phyloP scores from a whole-genome alignment of 1,139 yeast species.

The Diutina neorugosa region DNA sequence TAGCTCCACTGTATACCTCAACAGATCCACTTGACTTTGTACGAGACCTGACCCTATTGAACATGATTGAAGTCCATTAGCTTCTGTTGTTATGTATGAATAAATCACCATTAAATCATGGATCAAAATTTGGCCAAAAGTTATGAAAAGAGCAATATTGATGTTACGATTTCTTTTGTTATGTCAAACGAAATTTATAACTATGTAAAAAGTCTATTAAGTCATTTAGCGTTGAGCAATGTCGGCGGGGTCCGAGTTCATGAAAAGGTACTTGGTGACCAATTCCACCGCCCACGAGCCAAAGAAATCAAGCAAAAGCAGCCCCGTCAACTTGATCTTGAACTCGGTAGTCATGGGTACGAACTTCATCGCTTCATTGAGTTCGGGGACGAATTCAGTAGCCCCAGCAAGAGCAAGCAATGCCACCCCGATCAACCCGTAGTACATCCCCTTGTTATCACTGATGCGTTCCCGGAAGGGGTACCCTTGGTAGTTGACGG shows the following conservation, averaged over 20 bases:
- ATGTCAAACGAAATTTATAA: too few relatives aligned
- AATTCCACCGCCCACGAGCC: conserved; percentile 75
- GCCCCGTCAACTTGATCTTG: conserved; percentile 62
- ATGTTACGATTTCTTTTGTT: too few relatives aligned
- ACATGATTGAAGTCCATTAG: too few relatives aligned
- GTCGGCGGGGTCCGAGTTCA: conserved; percentile 88
- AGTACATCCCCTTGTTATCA: conserved; percentile 94
- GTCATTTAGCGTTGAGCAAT: conserved; percentile 42
- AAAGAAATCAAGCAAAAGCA: conserved; percentile 66
- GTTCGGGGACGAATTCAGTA: conserved; percentile 89
- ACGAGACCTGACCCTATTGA: too few relatives aligned
- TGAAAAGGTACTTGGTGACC: conserved; percentile 67
- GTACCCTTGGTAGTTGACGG: conserved; percentile 93
- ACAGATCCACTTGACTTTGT: too few relatives aligned
- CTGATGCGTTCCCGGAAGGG: conserved; percentile 90
- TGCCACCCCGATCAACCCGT: conserved; percentile 86
- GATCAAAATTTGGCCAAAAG: too few relatives aligned
- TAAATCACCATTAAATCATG: too few relatives aligned
- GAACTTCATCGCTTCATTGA: conserved; percentile 82
- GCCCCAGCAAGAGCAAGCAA: conserved; percentile 83
- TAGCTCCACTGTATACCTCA: too few relatives aligned
- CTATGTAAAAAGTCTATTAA: neutral
- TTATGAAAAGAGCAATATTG: too few relatives aligned
- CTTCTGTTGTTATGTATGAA: too few relatives aligned
- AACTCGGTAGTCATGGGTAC: conserved; percentile 75